Base-by-base conservation (phyloP, 306 rosid genomes). In the Prunus mume region DNA sequence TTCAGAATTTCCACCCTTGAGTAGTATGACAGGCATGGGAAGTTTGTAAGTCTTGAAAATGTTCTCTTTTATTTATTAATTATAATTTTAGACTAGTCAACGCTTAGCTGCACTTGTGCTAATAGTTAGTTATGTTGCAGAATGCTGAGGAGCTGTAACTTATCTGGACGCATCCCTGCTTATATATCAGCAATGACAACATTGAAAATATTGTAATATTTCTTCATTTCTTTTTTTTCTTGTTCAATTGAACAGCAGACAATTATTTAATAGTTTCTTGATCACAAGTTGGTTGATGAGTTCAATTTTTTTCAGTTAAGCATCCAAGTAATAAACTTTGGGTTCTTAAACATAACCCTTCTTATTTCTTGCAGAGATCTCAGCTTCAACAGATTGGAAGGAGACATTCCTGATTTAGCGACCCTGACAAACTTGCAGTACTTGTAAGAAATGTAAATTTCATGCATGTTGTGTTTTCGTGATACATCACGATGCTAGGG, bases 341-440 rank as follows among this genome's bases (percentile, higher is more conserved):
- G 75, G 14, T 54, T 71, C 51, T 55, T 32, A 71, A 34, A 54
- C 51, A 30, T 19, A 25, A 7, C 5, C 27, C 13, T 5, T 0
- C 15, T 32, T 22, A 9, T 38, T 15, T 66, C 19, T n/a, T 54
- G 45, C 58, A 79, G 83, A 46, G 83, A 79, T 65, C 83, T 79
- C 14, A 79, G 78, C 69, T 79, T 79, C 56, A 79, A 73, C 68
- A 79, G 14, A 46, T 17, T 79, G 72, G 66, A 65, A n/a, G 83
- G 83, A 1, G 12, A 3, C 1, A 28, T 73, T 73, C 82, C 82
- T 34, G 10, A 72, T 12, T 9, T 7, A 47, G 17, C 32, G 5
- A 4, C 0, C 11, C 56, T 71, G 15, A 11, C 3, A 5, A 17
- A 11, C 2, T 9, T 78, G 72, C 57, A 71, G 18, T 9, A 71